phyloP scores from a whole-genome alignment of 805 yeast genomes.

The Candida silvicultrix region DNA sequence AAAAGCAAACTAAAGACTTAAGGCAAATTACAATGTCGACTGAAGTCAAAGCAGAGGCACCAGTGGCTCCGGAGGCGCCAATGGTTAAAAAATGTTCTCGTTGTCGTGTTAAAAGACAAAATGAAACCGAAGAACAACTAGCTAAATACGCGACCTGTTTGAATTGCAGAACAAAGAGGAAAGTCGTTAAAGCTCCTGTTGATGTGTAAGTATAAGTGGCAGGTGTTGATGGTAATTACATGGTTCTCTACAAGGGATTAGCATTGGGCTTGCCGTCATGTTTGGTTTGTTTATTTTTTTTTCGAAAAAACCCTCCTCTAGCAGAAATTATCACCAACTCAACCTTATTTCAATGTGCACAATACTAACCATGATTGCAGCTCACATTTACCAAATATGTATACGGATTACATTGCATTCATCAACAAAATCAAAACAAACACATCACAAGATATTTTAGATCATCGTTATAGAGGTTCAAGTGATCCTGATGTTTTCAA shows the following conservation, averaged over 20 bases:
- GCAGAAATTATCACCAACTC: no score
- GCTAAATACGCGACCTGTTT: conserved; percentile 36
- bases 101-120: conserved; percentile 33
- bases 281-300: background rate
- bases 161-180: conserved; percentile 33
- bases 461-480: conserved; percentile 29
- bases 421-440: conserved; percentile 29
- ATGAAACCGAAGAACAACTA: conserved; percentile 27
- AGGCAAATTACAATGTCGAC: no score
- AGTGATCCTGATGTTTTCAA: conserved; percentile 26
- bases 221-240: background rate
- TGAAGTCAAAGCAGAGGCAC: conserved; percentile 1
- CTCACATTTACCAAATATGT: conserved; percentile 18
- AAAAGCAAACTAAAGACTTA: no score
- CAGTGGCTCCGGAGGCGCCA: conserved; percentile 6
- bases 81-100: conserved; percentile 34
- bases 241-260: no score
- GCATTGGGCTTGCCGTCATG: background rate
- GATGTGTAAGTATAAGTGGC: conserved; percentile 4
- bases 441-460: conserved; percentile 27
- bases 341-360: no score
- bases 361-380: conserved; percentile 1
- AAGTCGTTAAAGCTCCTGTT: conserved; percentile 20
- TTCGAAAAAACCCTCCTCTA: no score
- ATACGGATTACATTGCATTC: conserved; percentile 28